Conservation (phyloP, 2,329 filamentous ascomycete species). For the Aspergillus aculeatinus region DNA sequence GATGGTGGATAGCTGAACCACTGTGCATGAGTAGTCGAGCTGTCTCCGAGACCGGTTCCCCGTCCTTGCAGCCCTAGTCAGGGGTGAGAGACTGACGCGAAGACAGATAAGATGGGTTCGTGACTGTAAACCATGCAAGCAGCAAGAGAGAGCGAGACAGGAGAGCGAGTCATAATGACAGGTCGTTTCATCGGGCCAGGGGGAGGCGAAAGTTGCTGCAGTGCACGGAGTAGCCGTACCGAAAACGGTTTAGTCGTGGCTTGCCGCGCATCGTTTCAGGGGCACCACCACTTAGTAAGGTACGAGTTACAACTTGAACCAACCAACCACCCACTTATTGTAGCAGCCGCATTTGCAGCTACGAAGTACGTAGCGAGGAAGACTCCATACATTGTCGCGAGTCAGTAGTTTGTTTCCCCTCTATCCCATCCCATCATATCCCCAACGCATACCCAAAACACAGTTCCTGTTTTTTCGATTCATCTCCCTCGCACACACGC, state of each 20-base stretch:
- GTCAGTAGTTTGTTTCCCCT: not conserved
- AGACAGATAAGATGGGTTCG: not conserved
- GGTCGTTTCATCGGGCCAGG: slow-evolving; percentile 19
- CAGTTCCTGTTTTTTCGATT: no score
- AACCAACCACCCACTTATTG: no score
- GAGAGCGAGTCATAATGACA: slow-evolving; percentile 13
- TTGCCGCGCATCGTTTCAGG: not conserved
- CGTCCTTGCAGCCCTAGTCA: slow-evolving; percentile 18
- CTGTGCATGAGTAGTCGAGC: no score
- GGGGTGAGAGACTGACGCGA: slow-evolving; percentile 6
- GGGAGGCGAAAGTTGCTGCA: not conserved
- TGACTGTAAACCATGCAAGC: not conserved
- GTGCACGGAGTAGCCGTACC: not conserved
- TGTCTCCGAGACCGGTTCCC: not conserved
- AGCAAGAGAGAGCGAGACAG: not conserved
- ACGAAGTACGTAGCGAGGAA: not conserved
- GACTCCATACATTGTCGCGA: not conserved
- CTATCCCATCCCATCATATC: no score
- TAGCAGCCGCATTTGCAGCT: not conserved
- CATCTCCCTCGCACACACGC: no score
- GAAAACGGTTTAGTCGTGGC: not conserved
- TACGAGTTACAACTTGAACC: no score
- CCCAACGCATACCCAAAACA: no score
- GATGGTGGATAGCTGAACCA: slow-evolving; percentile 3
- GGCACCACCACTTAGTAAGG: not conserved